Evolutionary conservation across 257 asterid genomes (phyloP).

Genomic region (Marsdenia floribunda): DNA sequence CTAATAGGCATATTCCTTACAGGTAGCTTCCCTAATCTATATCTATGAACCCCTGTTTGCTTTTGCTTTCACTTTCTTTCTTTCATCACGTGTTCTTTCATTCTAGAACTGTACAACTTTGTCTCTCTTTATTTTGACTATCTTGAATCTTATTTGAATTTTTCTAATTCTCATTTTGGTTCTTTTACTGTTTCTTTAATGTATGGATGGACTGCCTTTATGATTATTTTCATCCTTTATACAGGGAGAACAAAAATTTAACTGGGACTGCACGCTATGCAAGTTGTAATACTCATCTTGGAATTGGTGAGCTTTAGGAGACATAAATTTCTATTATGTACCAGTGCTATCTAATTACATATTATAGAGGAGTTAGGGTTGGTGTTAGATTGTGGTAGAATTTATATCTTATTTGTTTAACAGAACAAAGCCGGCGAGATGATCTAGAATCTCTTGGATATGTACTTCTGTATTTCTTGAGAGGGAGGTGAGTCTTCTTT

Average conservation of each 20-base stretch:
- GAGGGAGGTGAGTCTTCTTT: conserved; percentile 30
- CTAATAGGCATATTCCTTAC: conserved; percentile 77
- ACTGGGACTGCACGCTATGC: conserved; percentile 99
- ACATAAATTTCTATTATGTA: neutral
- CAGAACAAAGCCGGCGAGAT: conserved; percentile 49
- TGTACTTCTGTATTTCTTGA: conserved; percentile 40
- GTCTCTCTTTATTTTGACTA: neutral
- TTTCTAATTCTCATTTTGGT: neutral
- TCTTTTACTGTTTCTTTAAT: neutral
- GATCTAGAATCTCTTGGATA: conserved; percentile 52
- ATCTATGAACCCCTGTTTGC: neutral
- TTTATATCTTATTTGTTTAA: conserved; percentile 2
- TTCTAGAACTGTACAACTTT: neutral
- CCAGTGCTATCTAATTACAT: neutral
- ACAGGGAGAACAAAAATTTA: conserved; percentile 93
- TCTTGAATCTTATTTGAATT: neutral
- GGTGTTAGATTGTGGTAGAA: neutral
- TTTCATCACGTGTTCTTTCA: neutral
- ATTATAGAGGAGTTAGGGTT: neutral
- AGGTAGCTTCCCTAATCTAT: conserved; percentile 31
- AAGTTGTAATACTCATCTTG: conserved; percentile 98
- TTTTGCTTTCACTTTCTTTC: neutral
- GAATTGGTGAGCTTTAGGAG: conserved; percentile 57
- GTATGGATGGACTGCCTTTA: neutral
- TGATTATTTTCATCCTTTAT: conserved; percentile 16